A percentile compares a stretch with the other conserved stretches of the same genome.
phyloP scores from a whole-genome alignment of 352 stramenopile species.

The Phytophthora litchii region DNA sequence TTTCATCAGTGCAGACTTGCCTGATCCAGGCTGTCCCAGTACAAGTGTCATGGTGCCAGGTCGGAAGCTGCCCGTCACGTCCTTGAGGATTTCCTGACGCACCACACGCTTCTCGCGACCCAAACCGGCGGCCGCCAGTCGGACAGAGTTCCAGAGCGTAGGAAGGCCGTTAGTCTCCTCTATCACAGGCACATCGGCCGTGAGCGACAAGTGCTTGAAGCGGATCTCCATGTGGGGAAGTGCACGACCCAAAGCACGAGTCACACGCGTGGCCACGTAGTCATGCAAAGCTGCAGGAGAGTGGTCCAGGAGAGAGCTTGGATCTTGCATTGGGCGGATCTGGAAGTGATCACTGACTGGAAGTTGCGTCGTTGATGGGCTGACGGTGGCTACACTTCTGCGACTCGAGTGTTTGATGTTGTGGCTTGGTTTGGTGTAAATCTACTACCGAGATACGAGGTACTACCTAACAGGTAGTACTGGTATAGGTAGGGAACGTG shows the following conservation, averaged over 20 bases:
- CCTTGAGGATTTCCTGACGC: constrained; percentile 39
- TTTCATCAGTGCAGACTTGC: constrained; percentile 52
- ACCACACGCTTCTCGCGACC: constrained; percentile 29
- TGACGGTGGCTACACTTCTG: background rate
- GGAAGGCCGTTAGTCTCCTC: constrained; percentile 26
- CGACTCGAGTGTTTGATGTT: no score
- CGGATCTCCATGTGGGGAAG: constrained; percentile 39
- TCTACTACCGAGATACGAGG: no score
- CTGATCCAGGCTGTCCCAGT: constrained; percentile 43
- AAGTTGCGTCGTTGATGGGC: background rate
- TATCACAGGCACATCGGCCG: constrained; percentile 27
- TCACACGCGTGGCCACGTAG: constrained; percentile 18
- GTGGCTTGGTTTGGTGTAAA: no score
- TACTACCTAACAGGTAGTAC: no score
- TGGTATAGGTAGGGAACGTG: no score
- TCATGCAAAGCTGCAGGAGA: constrained; percentile 22
- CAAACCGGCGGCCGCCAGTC: constrained; percentile 9
- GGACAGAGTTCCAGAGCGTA: constrained; percentile 34
- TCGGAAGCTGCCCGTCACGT: constrained; percentile 41
- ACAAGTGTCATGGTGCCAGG: constrained; percentile 49
- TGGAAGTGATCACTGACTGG: constrained; percentile 8
- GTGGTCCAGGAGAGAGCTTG: constrained; percentile 11
- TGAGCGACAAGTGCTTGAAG: constrained; percentile 25
- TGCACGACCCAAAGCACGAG: constrained; percentile 20
- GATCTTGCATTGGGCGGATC: constrained; percentile 6